Evolutionary conservation across 108 stramenopile genomes (phyloP).

Genomic region (Pseudonitzschia delicatissima): DNA sequence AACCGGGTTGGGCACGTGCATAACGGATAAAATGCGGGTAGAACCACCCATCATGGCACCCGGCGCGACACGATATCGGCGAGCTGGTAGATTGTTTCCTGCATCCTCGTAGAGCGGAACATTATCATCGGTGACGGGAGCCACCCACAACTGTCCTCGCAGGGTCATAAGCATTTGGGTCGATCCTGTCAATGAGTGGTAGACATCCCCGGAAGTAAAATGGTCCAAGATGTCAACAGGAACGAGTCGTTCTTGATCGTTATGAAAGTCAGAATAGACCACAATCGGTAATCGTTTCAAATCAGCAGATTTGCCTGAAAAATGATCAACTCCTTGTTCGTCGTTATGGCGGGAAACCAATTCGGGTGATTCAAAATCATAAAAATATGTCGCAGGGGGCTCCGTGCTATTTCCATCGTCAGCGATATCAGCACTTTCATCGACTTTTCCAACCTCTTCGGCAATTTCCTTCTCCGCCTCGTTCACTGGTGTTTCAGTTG

Average conservation of each 20-base stretch:
- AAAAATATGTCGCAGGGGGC: conserved; percentile 18
- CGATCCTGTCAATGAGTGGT: conserved; percentile 42
- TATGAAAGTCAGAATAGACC: conserved; percentile 67
- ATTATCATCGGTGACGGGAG: conserved; percentile 37
- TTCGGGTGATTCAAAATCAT: conserved; percentile 21
- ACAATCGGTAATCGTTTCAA: conserved; percentile 44
- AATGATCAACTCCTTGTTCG: conserved; percentile 13
- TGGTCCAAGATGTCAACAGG: conserved; percentile 31
- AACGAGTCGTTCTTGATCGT: conserved; percentile 56
- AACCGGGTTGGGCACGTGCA: conserved; percentile 40
- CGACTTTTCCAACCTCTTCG: not conserved
- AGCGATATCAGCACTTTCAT: not conserved
- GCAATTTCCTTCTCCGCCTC: not conserved
- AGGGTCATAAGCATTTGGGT: conserved; percentile 43
- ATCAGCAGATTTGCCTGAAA: conserved; percentile 19
- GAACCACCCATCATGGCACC: conserved; percentile 54
- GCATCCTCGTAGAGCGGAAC: conserved; percentile 34
- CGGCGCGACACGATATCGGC: conserved; percentile 64
- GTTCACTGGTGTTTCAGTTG: not conserved
- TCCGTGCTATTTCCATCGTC: conserved; percentile 10
- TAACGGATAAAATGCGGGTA: conserved; percentile 45
- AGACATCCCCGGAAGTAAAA: conserved; percentile 42
- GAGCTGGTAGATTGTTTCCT: conserved; percentile 53
- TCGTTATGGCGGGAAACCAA: conserved; percentile 14
- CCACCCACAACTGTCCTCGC: conserved; percentile 63